Conservation (phyloP, 352 stramenopile genomes). For the Pythium brassicae region DNA sequence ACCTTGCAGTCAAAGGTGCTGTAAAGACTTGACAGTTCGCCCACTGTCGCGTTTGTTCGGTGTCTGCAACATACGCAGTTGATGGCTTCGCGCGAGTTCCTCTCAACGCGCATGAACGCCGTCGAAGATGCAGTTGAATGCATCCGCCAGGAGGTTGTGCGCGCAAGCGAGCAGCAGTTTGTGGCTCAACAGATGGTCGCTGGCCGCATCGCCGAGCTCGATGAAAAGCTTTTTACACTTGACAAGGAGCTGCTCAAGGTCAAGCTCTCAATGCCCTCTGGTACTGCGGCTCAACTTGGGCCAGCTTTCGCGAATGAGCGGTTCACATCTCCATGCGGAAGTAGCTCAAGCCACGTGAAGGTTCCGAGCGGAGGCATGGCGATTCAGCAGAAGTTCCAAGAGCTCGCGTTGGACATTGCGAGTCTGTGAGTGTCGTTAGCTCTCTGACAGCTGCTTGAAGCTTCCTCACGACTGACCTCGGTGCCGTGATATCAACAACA, state of each 20-base stretch:
- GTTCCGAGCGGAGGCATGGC: conserved; percentile 14
- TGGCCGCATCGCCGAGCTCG: conserved; percentile 29
- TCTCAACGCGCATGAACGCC: conserved; percentile 29
- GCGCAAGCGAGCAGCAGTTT: conserved; percentile 27
- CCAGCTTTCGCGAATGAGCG: conserved; percentile 9
- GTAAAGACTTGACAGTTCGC: no score
- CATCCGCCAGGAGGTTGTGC: conserved; percentile 29
- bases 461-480: background rate
- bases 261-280: conserved; percentile 50
- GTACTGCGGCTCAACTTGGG: conserved; percentile 29
- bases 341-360: conserved; percentile 9
- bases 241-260: conserved; percentile 70
- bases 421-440: conserved; percentile 23
- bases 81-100: conserved; percentile 30
- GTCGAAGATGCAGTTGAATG: conserved; percentile 41
- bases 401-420: conserved; percentile 30
- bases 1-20: no score
- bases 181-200: conserved; percentile 18
- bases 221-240: conserved; percentile 54
- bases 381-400: conserved; percentile 33
- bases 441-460: background rate
- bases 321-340: background rate
- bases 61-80: conserved; percentile 2
- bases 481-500: conserved; percentile 5
- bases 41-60: background rate